phyloP scores from a whole-genome alignment of 129 eudicot genomes.

The Helichrysum umbraculigerum region DNA sequence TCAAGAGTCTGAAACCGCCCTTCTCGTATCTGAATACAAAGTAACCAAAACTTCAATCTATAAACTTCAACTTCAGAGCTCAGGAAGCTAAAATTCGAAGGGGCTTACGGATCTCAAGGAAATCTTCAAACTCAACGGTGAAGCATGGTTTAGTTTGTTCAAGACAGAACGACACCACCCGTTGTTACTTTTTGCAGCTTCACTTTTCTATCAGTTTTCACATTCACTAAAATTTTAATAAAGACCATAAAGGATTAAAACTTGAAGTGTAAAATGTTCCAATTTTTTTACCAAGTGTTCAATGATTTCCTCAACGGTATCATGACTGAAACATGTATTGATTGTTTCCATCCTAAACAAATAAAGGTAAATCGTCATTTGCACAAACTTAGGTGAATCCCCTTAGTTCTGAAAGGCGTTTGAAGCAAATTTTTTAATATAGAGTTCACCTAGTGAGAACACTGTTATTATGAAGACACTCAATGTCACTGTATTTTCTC shows the following conservation, averaged over 20 bases:
- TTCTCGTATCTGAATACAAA: constrained; percentile 66
- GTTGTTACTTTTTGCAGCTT: constrained; percentile 61
- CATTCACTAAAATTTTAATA: background rate
- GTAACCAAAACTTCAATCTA: background rate
- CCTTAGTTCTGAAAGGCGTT: background rate
- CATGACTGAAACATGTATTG: constrained; percentile 67
- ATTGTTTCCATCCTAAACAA: constrained; percentile 58
- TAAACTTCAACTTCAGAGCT: background rate
- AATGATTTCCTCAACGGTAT: constrained; percentile 80
- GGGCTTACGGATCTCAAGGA: constrained; percentile 78
- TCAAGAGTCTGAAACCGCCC: constrained; percentile 80
- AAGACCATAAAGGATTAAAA: background rate
- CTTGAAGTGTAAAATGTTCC: background rate
- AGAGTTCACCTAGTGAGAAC: constrained; percentile 11
- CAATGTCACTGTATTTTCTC: constrained; percentile 42
- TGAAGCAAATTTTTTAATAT: background rate
- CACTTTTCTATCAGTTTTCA: constrained; percentile 52
- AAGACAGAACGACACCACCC: constrained; percentile 52
- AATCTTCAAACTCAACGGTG: constrained; percentile 90
- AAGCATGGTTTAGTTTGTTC: constrained; percentile 57
- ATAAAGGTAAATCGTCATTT: background rate
- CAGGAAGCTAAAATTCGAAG: background rate
- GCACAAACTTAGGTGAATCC: background rate
- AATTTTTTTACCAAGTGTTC: constrained; percentile 54
- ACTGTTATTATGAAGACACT: constrained; percentile 49